These are phyloP conservation scores for Clarireedia paspali DNA, from an alignment of 2,329 filamentous ascomycete species.

Conservation along the genomic window DNA sequence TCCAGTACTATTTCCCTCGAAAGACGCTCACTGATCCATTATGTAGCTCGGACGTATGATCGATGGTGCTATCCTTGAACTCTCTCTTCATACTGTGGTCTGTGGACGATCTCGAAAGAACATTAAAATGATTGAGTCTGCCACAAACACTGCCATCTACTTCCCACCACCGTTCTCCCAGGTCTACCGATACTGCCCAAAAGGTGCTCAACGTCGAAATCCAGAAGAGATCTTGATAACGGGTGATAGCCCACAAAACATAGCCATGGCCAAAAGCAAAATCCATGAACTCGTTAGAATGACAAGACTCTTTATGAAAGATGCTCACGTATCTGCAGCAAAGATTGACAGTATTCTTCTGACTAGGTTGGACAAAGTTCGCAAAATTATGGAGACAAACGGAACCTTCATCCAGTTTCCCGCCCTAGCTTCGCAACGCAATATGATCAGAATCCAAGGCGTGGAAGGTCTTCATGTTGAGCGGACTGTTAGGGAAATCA, in stretches of 20 bases:
- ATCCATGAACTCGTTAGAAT: constrained; percentile 76
- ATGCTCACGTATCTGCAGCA: constrained; percentile 78
- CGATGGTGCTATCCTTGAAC: constrained; percentile 73
- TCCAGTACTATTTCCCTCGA: not conserved
- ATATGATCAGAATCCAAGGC: constrained; percentile 82
- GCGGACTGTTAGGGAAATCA: constrained; percentile 88
- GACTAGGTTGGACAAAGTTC: constrained; percentile 87
- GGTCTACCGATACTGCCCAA: constrained; percentile 83
- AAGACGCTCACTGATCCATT: constrained; percentile 29
- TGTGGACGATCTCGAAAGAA: constrained; percentile 94
- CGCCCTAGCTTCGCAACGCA: constrained; percentile 75
- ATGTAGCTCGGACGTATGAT: constrained; percentile 62
- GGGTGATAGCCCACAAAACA: constrained; percentile 75
- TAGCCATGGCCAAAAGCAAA: constrained; percentile 83
- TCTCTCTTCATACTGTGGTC: constrained; percentile 83
- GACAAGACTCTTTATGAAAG: constrained; percentile 83
- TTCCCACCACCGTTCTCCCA: constrained; percentile 91
- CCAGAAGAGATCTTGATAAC: constrained; percentile 94
- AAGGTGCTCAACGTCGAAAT: constrained; percentile 71
- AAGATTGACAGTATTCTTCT: constrained; percentile 95
- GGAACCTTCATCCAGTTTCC: constrained; percentile 93
- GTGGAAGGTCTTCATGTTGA: constrained; percentile 91
- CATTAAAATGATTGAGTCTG: constrained; percentile 94
- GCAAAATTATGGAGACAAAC: constrained; percentile 95
- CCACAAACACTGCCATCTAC: constrained; percentile 94